Evolutionary conservation across 331 rosid genomes (phyloP).

Genomic region (Saraca asoca): DNA sequence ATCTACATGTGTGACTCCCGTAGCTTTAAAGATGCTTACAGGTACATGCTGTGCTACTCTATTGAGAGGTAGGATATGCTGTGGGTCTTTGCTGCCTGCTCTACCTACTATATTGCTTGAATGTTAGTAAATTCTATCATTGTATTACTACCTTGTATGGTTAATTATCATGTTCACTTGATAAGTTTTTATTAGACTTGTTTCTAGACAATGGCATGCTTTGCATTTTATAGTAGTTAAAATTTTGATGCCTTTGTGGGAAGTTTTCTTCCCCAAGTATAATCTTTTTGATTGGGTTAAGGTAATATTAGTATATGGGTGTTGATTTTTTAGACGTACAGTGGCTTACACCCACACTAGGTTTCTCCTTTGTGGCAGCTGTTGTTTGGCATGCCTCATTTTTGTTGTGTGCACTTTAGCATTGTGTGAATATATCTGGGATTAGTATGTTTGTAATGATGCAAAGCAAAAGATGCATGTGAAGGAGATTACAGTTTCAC

Average conservation of each 20-base stretch:
- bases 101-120: slow-evolving; percentile 69
- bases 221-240: slow-evolving; percentile 16
- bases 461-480: slow-evolving; percentile 23
- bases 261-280: slow-evolving; percentile 6
- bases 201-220: slow-evolving; percentile 10
- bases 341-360: slow-evolving; percentile 26
- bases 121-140: slow-evolving; percentile 71
- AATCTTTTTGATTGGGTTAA: slow-evolving; percentile 5
- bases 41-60: slow-evolving; percentile 79
- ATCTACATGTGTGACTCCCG: slow-evolving; percentile 48
- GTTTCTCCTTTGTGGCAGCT: slow-evolving; percentile 27
- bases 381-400: slow-evolving; percentile 29
- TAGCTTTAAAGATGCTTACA: slow-evolving; percentile 85
- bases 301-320: not conserved
- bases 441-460: slow-evolving; percentile 22
- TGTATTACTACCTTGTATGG: slow-evolving; percentile 44
- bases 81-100: slow-evolving; percentile 83
- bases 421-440: slow-evolving; percentile 16
- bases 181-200: slow-evolving; percentile 25
- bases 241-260: slow-evolving; percentile 21
- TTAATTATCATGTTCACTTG: slow-evolving; percentile 23
- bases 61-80: slow-evolving; percentile 84
- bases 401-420: slow-evolving; percentile 19
- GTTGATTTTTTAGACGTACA: not conserved
- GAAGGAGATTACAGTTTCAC: slow-evolving; percentile 29